These are phyloP conservation scores for Conidiobolus coronatus DNA, from an alignment of 371 early-diverging fungal genomes.

Conservation along the genomic window DNA sequence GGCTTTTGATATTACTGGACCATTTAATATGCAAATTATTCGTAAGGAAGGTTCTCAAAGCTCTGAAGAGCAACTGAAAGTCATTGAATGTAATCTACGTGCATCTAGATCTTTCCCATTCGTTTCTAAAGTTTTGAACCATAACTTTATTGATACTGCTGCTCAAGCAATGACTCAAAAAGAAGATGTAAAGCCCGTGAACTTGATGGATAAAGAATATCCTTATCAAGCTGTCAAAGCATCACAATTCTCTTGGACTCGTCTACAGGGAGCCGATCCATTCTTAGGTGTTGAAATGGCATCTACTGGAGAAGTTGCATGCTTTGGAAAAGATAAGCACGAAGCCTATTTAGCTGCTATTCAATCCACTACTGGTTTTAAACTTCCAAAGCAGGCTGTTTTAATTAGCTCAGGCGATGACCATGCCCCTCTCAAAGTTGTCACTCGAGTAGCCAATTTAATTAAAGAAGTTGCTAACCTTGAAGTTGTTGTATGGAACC, in stretches of 20 bases:
- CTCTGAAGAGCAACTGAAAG: slow-evolving; percentile 47
- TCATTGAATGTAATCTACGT: slow-evolving; percentile 92
- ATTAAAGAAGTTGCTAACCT: neutral
- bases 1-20: slow-evolving; percentile 86
- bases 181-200: slow-evolving; percentile 29
- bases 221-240: slow-evolving; percentile 81
- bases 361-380: slow-evolving; percentile 62
- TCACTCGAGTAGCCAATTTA: neutral
- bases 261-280: slow-evolving; percentile 87
- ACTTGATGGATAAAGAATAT: slow-evolving; percentile 12
- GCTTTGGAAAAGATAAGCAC: slow-evolving; percentile 84
- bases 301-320: slow-evolving; percentile 95
- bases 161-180: slow-evolving; percentile 69
- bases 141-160: slow-evolving; percentile 82
- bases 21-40: slow-evolving; percentile 94
- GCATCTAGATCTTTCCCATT: slow-evolving; percentile 91
- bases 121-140: slow-evolving; percentile 75
- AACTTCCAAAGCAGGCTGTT: slow-evolving; percentile 74
- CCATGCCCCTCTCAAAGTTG: neutral
- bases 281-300: slow-evolving; percentile 95
- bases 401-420: slow-evolving; percentile 57
- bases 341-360: slow-evolving; percentile 89
- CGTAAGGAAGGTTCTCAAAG: slow-evolving; percentile 47
- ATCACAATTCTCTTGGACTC: slow-evolving; percentile 87
- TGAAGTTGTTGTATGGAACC: neutral